A percentile compares a stretch with the other conserved stretches of the same genome.
Conservation (phyloP, 805 yeast species). For the Metschnikowia gruessii region DNA sequence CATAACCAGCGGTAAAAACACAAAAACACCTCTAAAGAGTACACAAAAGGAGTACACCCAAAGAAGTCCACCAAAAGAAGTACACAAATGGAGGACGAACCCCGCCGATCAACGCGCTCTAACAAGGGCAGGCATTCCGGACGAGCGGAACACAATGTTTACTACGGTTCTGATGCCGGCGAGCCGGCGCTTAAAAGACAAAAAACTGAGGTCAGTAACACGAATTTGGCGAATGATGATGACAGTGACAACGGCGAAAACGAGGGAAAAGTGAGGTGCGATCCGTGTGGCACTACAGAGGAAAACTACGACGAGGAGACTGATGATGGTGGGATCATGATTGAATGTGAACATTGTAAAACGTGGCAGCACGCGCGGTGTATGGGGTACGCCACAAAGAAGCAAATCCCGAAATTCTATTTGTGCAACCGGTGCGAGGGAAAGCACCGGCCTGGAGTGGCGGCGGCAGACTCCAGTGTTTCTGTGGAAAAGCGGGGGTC, state of each 20-base stretch:
- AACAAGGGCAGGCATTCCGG: constrained; percentile 41
- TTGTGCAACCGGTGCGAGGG: constrained; percentile 56
- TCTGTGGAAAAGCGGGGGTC: too few species aligned
- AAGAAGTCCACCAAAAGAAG: not conserved
- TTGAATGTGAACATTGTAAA: constrained; percentile 61
- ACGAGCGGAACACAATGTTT: constrained; percentile 25
- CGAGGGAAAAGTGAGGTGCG: constrained; percentile 52
- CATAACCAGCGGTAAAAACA: not conserved
- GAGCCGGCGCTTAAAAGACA: constrained; percentile 10
- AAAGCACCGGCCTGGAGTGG: not conserved
- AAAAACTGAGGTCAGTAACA: not conserved
- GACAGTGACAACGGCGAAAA: not conserved
- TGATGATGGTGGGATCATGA: constrained; percentile 55
- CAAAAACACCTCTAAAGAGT: not conserved
- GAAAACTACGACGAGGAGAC: constrained; percentile 56
- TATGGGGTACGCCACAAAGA: constrained; percentile 46
- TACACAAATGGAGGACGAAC: constrained; percentile 14
- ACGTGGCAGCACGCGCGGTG: constrained; percentile 75
- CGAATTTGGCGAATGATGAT: not conserved
- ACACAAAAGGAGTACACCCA: constrained; percentile 12
- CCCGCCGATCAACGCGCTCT: constrained; percentile 35
- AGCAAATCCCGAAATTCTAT: constrained; percentile 46
- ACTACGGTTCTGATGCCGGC: constrained; percentile 11
- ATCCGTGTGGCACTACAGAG: constrained; percentile 59
- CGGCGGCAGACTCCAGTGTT: too few species aligned